Conservation (phyloP, 306 rosid species). For the Rosa lucieae region DNA sequence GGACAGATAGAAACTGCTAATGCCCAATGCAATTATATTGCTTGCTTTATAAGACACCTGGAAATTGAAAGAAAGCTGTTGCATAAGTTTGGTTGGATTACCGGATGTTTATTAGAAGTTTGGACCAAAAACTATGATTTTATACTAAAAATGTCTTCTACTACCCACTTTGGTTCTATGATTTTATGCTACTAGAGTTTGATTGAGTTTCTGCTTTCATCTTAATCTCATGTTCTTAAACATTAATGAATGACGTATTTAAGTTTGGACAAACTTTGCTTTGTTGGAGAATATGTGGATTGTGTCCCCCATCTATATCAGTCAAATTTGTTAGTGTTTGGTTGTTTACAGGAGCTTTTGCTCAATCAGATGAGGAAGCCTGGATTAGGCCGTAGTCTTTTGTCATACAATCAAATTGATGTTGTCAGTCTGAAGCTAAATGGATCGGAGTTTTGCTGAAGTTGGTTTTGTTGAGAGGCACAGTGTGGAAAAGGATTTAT, state of each 20-base stretch:
- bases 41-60: not conserved
- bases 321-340: not conserved
- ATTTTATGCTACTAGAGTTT: not conserved
- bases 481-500: slow-evolving; percentile 25
- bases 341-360: slow-evolving; percentile 10
- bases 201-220: not conserved
- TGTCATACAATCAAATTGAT: slow-evolving; percentile 20
- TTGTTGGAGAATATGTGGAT: not conserved
- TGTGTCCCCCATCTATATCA: not conserved
- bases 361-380: slow-evolving; percentile 18
- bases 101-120: not conserved
- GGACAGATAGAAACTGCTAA: not conserved
- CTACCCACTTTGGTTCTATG: not conserved
- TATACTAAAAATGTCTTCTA: not conserved
- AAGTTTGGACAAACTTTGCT: not conserved
- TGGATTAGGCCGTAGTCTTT: slow-evolving; percentile 13
- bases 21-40: slow-evolving; percentile 11
- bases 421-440: slow-evolving; percentile 27
- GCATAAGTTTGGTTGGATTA: slow-evolving; percentile 2
- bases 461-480: slow-evolving; percentile 30
- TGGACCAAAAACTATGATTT: not conserved
- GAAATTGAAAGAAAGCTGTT: not conserved
- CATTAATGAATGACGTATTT: not conserved
- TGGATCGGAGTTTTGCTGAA: not conserved
- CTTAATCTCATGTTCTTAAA: not conserved